A percentile compares a stretch with the other conserved stretches of the same genome.
Evolutionary conservation across 768 basidiomycete genomes (phyloP).

Genomic region (Hygrophorus pudorinus): DNA sequence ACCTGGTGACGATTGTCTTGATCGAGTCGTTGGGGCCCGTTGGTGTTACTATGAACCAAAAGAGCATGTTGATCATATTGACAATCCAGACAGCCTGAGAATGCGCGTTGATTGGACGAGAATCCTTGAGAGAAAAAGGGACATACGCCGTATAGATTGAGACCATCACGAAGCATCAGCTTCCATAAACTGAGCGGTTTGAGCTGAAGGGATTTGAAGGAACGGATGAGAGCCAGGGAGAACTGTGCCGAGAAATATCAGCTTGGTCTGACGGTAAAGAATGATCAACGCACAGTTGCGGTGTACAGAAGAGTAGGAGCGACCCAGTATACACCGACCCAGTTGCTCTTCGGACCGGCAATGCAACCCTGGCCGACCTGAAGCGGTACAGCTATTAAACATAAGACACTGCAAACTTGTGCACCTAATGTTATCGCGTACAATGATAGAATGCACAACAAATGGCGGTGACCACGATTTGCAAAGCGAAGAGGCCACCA

Average conservation of each 20-base stretch:
- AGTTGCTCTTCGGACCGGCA: constrained; percentile 68
- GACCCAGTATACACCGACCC: constrained; percentile 85
- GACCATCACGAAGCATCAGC: constrained; percentile 82
- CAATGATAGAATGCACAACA: constrained; percentile 74
- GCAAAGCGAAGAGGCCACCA: constrained; percentile 50
- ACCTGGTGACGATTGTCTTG: constrained; percentile 72
- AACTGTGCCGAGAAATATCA: constrained; percentile 26
- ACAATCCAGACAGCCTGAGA: constrained; percentile 60
- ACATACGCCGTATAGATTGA: constrained; percentile 73
- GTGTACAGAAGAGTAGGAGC: constrained; percentile 66
- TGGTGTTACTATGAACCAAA: constrained; percentile 78
- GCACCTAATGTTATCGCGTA: constrained; percentile 14
- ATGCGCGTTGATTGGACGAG: neutral
- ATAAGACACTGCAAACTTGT: constrained; percentile 2
- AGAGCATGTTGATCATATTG: constrained; percentile 76
- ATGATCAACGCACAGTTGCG: constrained; percentile 38
- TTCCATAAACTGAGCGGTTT: constrained; percentile 67
- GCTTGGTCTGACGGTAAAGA: neutral
- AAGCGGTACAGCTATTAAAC: constrained; percentile 52
- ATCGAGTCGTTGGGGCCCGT: constrained; percentile 53
- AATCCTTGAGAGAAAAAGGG: neutral
- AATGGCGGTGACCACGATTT: constrained; percentile 63
- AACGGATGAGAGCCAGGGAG: constrained; percentile 49
- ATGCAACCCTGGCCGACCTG: constrained; percentile 75
- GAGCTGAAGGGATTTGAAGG: constrained; percentile 42